A percentile compares a stretch with the other conserved stretches of the same genome.
phyloP scores from a whole-genome alignment of 164 flowering plant genomes.

The Vitis vinifera region DNA sequence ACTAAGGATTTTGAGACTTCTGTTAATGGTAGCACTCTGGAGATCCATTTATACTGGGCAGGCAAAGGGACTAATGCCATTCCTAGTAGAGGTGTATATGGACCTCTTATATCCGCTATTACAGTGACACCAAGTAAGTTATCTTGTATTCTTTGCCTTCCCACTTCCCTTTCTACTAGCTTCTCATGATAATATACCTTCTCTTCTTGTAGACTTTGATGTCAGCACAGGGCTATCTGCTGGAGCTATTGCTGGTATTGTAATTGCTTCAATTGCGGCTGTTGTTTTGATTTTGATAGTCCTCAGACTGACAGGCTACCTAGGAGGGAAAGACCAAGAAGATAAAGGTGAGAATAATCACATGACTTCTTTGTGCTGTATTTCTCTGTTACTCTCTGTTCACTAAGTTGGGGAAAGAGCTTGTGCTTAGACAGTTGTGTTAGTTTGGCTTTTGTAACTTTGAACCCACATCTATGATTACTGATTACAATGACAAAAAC shows the following conservation, averaged over 20 bases:
- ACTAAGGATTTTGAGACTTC: slow-evolving; percentile 18
- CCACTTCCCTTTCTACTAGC: not conserved
- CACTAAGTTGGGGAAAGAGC: too few species aligned
- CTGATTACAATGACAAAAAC: not conserved
- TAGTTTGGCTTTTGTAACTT: not conserved
- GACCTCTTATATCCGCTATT: slow-evolving; percentile 86
- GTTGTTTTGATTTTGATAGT: slow-evolving; percentile 32
- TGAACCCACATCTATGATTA: not conserved
- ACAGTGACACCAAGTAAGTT: slow-evolving; percentile 76
- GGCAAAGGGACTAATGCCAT: slow-evolving; percentile 82
- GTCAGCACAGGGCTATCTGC: slow-evolving; percentile 46
- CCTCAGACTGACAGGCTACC: slow-evolving; percentile 47
- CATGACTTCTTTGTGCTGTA: too few species aligned
- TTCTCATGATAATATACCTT: not conserved
- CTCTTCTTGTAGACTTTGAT: slow-evolving; percentile 50
- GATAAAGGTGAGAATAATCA: slow-evolving; percentile 45
- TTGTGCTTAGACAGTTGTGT: not conserved
- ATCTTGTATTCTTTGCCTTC: not conserved
- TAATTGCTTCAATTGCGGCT: slow-evolving; percentile 37
- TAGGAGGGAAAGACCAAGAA: slow-evolving; percentile 49
- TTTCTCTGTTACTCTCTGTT: too few species aligned
- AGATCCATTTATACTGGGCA: slow-evolving; percentile 77
- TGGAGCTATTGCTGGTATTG: slow-evolving; percentile 74
- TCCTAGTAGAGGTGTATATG: slow-evolving; percentile 70
- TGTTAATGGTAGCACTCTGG: slow-evolving; percentile 59